Conservation (phyloP, 257 asterid species). For the Scutellaria galericulata region DNA sequence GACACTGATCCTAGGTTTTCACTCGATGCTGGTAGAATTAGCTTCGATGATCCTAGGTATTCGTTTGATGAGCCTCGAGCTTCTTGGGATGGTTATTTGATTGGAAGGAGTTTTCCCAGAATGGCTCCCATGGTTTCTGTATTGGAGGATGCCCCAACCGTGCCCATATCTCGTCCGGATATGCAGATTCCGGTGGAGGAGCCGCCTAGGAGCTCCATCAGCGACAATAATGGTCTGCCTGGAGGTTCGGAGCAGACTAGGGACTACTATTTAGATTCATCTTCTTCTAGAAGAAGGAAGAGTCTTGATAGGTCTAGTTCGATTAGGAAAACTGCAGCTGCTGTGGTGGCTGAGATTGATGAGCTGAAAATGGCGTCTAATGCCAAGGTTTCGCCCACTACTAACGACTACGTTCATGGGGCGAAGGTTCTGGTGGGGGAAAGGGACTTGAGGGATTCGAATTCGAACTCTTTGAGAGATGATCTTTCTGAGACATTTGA, state of each 20-base stretch:
- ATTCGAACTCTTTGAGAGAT: slow-evolving; percentile 71
- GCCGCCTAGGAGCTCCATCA: slow-evolving; percentile 32
- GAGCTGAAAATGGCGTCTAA: slow-evolving; percentile 63
- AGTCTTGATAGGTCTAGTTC: slow-evolving; percentile 91
- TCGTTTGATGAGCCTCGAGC: slow-evolving; percentile 92
- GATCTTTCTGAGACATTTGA: slow-evolving; percentile 78
- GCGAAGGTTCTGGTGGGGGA: slow-evolving; percentile 48
- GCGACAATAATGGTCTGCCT: slow-evolving; percentile 56
- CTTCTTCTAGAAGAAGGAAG: slow-evolving; percentile 84
- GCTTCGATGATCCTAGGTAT: slow-evolving; percentile 79
- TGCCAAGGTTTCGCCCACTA: slow-evolving; percentile 61
- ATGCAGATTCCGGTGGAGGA: slow-evolving; percentile 76
- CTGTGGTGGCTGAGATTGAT: slow-evolving; percentile 82
- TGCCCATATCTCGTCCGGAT: slow-evolving; percentile 54
- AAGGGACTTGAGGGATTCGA: slow-evolving; percentile 51
- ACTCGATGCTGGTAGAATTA: slow-evolving; percentile 78
- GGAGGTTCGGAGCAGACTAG: slow-evolving; percentile 83
- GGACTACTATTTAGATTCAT: slow-evolving; percentile 78
- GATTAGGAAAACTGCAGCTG: slow-evolving; percentile 78
- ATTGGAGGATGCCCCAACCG: slow-evolving; percentile 70
- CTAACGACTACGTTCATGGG: slow-evolving; percentile 53
- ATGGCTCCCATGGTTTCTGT: slow-evolving; percentile 80
- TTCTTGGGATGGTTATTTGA: slow-evolving; percentile 82
- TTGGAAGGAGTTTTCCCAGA: slow-evolving; percentile 67
- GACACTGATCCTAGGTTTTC: slow-evolving; percentile 86